Evolutionary conservation across 2,329 filamentous ascomycete genomes (phyloP), one percentile per base, ranked within the genome.

Genomic region (Orbilia ellipsospora): DNA sequence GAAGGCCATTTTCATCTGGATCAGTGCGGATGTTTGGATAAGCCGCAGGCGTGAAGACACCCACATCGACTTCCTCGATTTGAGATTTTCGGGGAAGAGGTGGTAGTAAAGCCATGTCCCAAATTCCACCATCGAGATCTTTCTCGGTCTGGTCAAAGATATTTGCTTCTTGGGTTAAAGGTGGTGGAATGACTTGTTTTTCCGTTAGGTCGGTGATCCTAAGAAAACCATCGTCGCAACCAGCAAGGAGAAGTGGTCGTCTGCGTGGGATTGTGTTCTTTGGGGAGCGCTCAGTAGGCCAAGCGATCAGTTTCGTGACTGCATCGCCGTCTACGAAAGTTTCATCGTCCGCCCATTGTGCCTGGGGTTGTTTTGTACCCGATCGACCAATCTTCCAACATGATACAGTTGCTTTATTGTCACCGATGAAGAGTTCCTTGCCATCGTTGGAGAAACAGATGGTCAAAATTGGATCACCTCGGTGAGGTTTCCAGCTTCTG

Each of bases 101-200:
- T 13, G 77, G 77, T 2, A 78, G 69, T n/a, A 77, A 62, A 12
- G 73, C 73, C 20, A 78, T 54, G 13, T 76, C 64, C 76, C 77
- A 78, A 12, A 77, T 73, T 0, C 51, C 63, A 15, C 77, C 77
- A 12, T 78, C 65, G 7, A 77, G 62, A 18, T 78, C 67, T 20
- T 77, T 67, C 42, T 77, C 73, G 1, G 73, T 72, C 26, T 50
- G 65, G 44, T 77, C 65, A 16, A 77, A 77, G 1, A 77, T 72
- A 18, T 65, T 76, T n/a, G 70, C 64, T 26, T 74, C 63, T 31
- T 78, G 77, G 0, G 62, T 70, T n/a, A 74, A 12, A 4, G 67
- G 73, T 0, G 77, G 77, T 18, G 72, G 77, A 54, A 64, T 76
- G n/a, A 69, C 65, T 20, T 75, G 65, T 20, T 75, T 69, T 23